A percentile compares a stretch with the other conserved stretches of the same genome.
These are phyloP conservation scores for Verbascum thapsus DNA, from an alignment of 257 asterid species.

Conservation along the genomic window DNA sequence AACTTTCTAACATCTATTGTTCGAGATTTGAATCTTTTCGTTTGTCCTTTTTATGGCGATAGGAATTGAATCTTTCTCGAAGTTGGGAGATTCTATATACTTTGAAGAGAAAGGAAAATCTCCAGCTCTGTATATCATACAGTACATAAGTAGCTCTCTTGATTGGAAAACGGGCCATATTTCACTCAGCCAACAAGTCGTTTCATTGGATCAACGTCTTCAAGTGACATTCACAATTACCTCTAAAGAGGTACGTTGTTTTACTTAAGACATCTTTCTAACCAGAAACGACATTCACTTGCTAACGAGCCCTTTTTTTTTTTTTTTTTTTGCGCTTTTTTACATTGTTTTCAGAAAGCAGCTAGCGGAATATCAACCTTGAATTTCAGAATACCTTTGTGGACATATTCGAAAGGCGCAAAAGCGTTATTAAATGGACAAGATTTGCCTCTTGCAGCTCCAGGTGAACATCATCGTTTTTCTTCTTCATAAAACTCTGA, in stretches of 20 bases:
- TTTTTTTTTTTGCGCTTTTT: too few relatives aligned
- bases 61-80: conserved; percentile 91
- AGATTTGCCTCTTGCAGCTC: conserved; percentile 37
- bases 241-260: conserved; percentile 41
- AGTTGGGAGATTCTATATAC: conserved; percentile 91
- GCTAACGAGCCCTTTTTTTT: neutral
- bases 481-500: too few relatives aligned
- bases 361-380: conserved; percentile 41
- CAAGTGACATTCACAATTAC: conserved; percentile 48
- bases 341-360: conserved; percentile 38
- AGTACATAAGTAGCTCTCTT: conserved; percentile 74
- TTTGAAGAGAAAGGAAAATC: conserved; percentile 66
- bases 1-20: too few relatives aligned
- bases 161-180: conserved; percentile 61
- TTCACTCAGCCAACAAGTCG: conserved; percentile 47
- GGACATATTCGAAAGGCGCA: conserved; percentile 60
- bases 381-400: conserved; percentile 65
- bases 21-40: too few relatives aligned
- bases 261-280: neutral
- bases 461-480: too few relatives aligned
- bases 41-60: too few relatives aligned
- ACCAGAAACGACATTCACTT: too few relatives aligned
- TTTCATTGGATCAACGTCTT: conserved; percentile 70
- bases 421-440: conserved; percentile 54
- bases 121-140: conserved; percentile 71